A percentile compares a stretch with the other conserved stretches of the same genome.
Evolutionary conservation across 306 rosid species (phyloP).

Genomic region (Pyrus betulifolia): DNA sequence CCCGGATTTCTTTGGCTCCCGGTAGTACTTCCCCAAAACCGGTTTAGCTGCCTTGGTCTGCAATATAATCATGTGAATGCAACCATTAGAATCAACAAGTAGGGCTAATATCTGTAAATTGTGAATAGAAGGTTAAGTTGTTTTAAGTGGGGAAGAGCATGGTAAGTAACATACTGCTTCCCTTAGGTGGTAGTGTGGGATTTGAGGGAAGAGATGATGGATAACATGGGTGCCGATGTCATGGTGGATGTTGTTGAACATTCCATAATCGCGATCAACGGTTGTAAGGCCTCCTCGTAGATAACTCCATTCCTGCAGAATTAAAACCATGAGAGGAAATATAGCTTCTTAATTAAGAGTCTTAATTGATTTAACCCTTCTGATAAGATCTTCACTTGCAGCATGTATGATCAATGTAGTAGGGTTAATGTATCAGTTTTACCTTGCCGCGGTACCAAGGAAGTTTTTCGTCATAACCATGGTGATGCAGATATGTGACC

Average conservation of each 20-base stretch:
- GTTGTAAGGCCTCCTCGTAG: conserved; percentile 91
- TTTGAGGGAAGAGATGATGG: conserved; percentile 96
- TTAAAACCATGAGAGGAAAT: not conserved
- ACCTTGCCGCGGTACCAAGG: conserved; percentile 99
- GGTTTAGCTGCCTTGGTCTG: conserved; percentile 75
- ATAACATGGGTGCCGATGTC: conserved; percentile 99
- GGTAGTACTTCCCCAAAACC: conserved; percentile 75
- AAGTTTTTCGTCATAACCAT: conserved; percentile 72
- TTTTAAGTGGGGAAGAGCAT: not conserved
- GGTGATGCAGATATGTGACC: conserved; percentile 94
- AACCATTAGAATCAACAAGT: not conserved
- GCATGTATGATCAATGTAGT: not conserved
- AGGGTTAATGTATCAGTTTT: not conserved
- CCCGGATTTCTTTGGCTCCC: conserved; percentile 86
- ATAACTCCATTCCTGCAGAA: conserved; percentile 78
- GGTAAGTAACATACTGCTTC: conserved; percentile 58
- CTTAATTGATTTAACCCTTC: not conserved
- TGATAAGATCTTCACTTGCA: not conserved
- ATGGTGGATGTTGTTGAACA: conserved; percentile 81
- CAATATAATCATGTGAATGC: not conserved
- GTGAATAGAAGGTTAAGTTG: not conserved
- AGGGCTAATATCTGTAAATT: not conserved
- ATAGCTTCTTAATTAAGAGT: not conserved
- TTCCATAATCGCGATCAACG: conserved; percentile 84
- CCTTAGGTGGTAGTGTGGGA: conserved; percentile 82